A percentile compares a stretch with the other conserved stretches of the same genome.
These are phyloP conservation scores for Mallotus japonicus DNA, from an alignment of 441 rosid species.

Conservation along the genomic window DNA sequence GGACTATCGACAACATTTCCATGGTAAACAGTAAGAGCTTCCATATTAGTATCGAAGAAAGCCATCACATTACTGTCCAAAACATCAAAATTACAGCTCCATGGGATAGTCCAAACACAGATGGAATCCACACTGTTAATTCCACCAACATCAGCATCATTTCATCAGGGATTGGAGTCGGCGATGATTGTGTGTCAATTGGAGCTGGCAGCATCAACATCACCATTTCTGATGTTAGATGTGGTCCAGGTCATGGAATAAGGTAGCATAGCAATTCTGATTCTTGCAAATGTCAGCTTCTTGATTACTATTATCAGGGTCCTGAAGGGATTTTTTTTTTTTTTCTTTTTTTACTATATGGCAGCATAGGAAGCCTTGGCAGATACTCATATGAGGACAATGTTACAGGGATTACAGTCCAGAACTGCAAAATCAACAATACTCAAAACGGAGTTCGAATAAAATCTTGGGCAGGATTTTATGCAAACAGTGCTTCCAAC, in stretches of 20 bases:
- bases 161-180: slow-evolving; percentile 47
- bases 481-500: slow-evolving; percentile 37
- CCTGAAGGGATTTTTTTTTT: background rate
- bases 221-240: slow-evolving; percentile 28
- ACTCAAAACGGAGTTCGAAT: slow-evolving; percentile 52
- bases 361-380: slow-evolving; percentile 53
- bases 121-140: slow-evolving; percentile 52
- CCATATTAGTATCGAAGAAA: slow-evolving; percentile 35
- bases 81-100: slow-evolving; percentile 44
- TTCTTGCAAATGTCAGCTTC: background rate
- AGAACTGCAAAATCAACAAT: slow-evolving; percentile 40
- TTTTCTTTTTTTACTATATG: background rate
- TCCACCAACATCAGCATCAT: slow-evolving; percentile 39
- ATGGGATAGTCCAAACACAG: slow-evolving; percentile 59
- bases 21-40: slow-evolving; percentile 48
- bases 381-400: slow-evolving; percentile 24
- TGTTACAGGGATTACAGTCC: slow-evolving; percentile 36
- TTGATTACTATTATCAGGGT: background rate
- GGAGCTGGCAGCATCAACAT: slow-evolving; percentile 51
- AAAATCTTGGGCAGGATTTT: slow-evolving; percentile 51
- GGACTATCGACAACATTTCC: slow-evolving; percentile 38
- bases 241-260: slow-evolving; percentile 74
- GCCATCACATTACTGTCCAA: slow-evolving; percentile 32
- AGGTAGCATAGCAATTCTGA: slow-evolving; percentile 32
- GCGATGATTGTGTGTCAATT: slow-evolving; percentile 67